phyloP scores from a whole-genome alignment of 2,329 filamentous ascomycete genomes.

The Hawksworthiomyces lignivorus region DNA sequence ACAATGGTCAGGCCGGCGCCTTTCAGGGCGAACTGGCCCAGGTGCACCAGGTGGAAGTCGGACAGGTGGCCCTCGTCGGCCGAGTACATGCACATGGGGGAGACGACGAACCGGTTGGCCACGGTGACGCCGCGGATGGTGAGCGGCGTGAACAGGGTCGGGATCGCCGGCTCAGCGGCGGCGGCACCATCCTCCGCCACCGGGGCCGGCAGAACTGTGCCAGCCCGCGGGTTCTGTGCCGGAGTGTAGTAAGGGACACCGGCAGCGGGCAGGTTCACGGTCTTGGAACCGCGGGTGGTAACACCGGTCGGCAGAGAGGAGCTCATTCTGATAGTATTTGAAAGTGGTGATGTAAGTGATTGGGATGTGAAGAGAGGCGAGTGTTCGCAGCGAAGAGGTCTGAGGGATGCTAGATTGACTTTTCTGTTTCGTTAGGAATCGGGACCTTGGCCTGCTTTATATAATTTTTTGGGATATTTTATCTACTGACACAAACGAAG shows the following conservation, averaged over 20 bases:
- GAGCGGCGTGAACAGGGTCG: conserved; percentile 50
- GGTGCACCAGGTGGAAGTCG: conserved; percentile 74
- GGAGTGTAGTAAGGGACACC: conserved; percentile 48
- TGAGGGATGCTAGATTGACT: too few relatives aligned
- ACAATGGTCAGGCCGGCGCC: conserved; percentile 68
- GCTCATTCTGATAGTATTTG: too few relatives aligned
- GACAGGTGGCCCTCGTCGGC: conserved; percentile 60
- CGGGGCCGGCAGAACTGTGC: conserved; percentile 36
- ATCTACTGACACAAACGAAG: too few relatives aligned
- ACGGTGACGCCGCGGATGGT: conserved; percentile 45
- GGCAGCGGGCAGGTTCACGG: conserved; percentile 29
- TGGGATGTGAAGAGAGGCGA: too few relatives aligned
- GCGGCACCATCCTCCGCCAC: background rate
- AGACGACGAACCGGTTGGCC: conserved; percentile 49
- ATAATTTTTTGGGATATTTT: too few relatives aligned
- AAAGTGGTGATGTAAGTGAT: too few relatives aligned
- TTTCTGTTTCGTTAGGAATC: too few relatives aligned
- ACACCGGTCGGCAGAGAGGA: conserved; percentile 2
- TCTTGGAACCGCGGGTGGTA: conserved; percentile 7
- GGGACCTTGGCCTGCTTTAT: too few relatives aligned
- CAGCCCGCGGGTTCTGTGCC: conserved; percentile 43
- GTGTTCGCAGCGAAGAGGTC: too few relatives aligned
- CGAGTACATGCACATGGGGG: conserved; percentile 56
- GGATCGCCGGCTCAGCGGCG: conserved; percentile 25
- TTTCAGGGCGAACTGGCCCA: conserved; percentile 68